Evolutionary conservation across 306 rosid genomes (phyloP), one percentile per base, ranked within the genome.

Genomic region (Canavalia ensiformis): DNA sequence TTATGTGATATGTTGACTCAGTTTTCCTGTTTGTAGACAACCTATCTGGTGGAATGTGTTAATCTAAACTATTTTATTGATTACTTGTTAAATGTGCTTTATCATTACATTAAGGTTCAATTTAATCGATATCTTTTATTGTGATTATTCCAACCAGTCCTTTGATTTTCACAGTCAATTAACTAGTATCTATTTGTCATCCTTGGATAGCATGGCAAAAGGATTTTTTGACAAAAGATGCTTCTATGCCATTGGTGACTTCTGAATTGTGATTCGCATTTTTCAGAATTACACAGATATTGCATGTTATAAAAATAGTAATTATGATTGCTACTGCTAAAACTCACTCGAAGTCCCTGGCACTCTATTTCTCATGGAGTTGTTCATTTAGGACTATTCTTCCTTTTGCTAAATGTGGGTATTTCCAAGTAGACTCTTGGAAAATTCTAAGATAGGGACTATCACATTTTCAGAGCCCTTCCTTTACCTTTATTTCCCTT

Each of bases 381-480:
- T n/a, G 58, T 54, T 66, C 34, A 28, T 77, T 35, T 64, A 5
- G n/a, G 62, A 39, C 39, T 4, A 13, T 50, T 13, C 41, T 74
- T 41, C 50, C 37, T 57, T 57, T 29, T 8, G 59, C 7, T 6
- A 34, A 59, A 59, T 37, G 42, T 33, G 59, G 59, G 18, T 44
- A 31, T 44, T 8, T 30, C 42, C 10, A 7, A 29, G 6, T 51
- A 51, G 66, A 77, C 3, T 65, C 37, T 65, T 31, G 39, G 68
- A 29, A 39, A 29, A 41, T 66, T 39, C 8, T 29, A 18, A 42
- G 62, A 13, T 65, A 42, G 30, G 42, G 49, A 25, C 2, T 34
- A 25, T 75, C 2, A 46, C 70, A 67, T 60, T 63, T 76, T 34
- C 25, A 34, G 34, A 77, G 42, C n/a, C 73, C 72, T 64, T 77